Evolutionary conservation across 495 filamentous ascomycete species (phyloP), one percentile per base, ranked within the genome.

Genomic region (Aspergillus nidulans): DNA sequence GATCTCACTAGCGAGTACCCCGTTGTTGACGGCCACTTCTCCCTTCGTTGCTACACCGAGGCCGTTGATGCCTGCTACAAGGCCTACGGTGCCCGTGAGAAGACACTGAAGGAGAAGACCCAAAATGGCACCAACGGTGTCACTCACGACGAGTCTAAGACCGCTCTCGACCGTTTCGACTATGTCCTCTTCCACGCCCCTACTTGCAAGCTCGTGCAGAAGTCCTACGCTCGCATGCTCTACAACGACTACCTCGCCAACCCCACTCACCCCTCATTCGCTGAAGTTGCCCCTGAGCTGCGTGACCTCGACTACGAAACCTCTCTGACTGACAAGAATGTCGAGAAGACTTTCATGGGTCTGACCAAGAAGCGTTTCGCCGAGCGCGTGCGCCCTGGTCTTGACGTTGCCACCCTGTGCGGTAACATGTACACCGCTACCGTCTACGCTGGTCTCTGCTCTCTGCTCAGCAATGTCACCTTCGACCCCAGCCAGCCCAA

Each of bases 361-460:
- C 82, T 97, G 57, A 85, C 90, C 67, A 98, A 98, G 87, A 97
- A 97, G 85, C 86, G 85, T 53, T 97, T 91, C 77, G 83, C 85
- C 60, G 85, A 91, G 72, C 89, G 91, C 70, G 89, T 98, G 53
- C 78, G 86, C 68, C 91, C 95, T 34, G 75, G 80, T 65, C 88
- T 94, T 67, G 78, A 95, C 68, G 88, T 95, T 20, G 87, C 94
- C 32, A 97, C 91, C 40, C 86, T 90, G 77, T 96, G 91, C 73
- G 95, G 94, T 72, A 98, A 98, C 82, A 98, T 97, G 95, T 98
- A 98, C 78, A 92, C 87, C 64, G 94, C 87, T 46, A 96, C 90
- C 68, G 89, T 98, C 61, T 98, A 91, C 77, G 85, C 85, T 54
- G 90, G 90, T 52, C 79, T 98, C 41, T 82, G 84, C 69, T 86